Percentiles rank a stretch among this genome's conserved stretches.
Conservation (phyloP, 306 rosid species). For the Mimosa bimucronata region DNA sequence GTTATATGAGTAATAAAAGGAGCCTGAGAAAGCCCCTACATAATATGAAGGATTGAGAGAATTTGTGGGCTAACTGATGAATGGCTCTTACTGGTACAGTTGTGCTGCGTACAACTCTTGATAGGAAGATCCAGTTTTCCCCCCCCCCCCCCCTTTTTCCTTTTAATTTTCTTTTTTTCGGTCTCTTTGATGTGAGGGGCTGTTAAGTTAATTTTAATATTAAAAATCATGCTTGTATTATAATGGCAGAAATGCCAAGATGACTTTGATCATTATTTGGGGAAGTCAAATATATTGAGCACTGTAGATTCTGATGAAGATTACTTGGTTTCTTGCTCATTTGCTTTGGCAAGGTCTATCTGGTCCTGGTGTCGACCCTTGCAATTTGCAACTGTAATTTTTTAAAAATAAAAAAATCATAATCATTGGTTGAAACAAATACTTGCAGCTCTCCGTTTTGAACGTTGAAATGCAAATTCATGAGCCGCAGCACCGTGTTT, state of each 20-base stretch:
- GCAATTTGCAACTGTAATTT: background rate
- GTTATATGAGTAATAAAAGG: conserved; percentile 27
- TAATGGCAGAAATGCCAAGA: conserved; percentile 7
- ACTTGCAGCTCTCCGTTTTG: background rate
- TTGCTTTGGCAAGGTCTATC: background rate
- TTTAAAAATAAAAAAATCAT: no score
- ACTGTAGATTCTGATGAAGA: background rate
- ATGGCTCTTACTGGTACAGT: conserved; percentile 22
- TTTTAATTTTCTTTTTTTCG: background rate
- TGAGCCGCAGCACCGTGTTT: background rate
- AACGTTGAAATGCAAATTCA: background rate
- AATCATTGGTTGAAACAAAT: background rate
- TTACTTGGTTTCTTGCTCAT: background rate
- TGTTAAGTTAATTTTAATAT: conserved; percentile 7
- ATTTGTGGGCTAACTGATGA: conserved; percentile 9
- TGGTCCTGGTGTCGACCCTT: background rate
- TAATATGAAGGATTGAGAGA: background rate
- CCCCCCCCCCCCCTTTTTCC: background rate
- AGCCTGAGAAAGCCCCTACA: conserved; percentile 7
- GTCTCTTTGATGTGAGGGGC: background rate
- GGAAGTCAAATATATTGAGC: conserved; percentile 1
- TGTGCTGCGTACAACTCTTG: conserved; percentile 21
- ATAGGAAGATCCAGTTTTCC: conserved; percentile 24
- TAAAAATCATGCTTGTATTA: conserved; percentile 7
- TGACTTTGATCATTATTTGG: conserved; percentile 22